These are phyloP conservation scores for Talaromyces sp. DNA, from an alignment of 2,329 filamentous ascomycete genomes.

Conservation along the genomic window DNA sequence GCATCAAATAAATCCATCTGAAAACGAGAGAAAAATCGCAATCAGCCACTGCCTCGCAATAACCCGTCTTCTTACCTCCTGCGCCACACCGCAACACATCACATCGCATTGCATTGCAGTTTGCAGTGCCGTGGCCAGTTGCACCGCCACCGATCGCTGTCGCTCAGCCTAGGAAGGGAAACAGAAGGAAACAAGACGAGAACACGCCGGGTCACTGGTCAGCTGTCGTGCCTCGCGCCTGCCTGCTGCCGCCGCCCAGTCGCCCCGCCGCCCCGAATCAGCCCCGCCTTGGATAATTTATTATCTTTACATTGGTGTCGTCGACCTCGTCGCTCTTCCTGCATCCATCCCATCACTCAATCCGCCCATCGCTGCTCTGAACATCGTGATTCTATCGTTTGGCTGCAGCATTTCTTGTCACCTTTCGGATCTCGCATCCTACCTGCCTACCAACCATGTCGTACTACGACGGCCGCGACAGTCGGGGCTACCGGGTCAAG, in stretches of 20 bases:
- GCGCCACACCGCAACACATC: neutral
- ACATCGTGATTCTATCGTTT: slow-evolving; percentile 10
- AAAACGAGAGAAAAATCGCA: neutral
- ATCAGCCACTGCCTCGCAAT: neutral
- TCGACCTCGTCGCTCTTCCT: neutral
- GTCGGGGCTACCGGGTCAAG: slow-evolving; percentile 23
- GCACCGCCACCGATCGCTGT: neutral
- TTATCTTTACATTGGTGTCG: slow-evolving; percentile 4
- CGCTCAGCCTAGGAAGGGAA: neutral
- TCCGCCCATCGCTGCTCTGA: slow-evolving; percentile 3
- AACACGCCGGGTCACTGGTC: slow-evolving; percentile 7
- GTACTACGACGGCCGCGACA: slow-evolving; percentile 27
- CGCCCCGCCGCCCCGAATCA: neutral
- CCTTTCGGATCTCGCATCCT: slow-evolving; percentile 2
- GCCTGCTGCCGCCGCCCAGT: neutral
- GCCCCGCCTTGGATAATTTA: slow-evolving; percentile 4
- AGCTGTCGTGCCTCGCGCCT: neutral
- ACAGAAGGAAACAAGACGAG: neutral
- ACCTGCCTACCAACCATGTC: slow-evolving; percentile 22
- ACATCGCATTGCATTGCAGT: neutral
- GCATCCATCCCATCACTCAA: neutral
- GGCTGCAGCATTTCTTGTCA: slow-evolving; percentile 8
- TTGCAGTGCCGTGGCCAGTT: neutral
- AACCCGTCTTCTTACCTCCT: neutral
- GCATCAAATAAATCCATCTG: neutral